phyloP scores from a whole-genome alignment of 2,329 filamentous ascomycete species.

The Talaromyces sp. region DNA sequence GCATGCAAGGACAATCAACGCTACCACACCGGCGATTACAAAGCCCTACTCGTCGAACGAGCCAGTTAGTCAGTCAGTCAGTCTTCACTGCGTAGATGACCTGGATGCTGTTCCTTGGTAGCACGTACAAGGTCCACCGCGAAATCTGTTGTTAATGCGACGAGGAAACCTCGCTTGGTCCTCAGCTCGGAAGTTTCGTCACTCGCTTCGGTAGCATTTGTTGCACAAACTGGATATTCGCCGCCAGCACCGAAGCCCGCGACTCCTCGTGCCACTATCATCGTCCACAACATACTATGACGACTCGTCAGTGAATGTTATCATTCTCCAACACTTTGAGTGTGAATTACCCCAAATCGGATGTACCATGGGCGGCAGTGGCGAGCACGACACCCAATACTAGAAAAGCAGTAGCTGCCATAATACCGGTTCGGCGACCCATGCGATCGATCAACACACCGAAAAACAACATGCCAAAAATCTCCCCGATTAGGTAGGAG shows the following conservation, averaged over 20 bases:
- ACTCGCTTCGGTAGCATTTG: constrained; percentile 48
- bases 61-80: not conserved
- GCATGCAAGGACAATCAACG: constrained; percentile 51
- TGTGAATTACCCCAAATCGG: constrained; percentile 4
- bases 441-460: constrained; percentile 50
- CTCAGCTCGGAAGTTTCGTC: constrained; percentile 48
- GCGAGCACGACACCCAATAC: constrained; percentile 49
- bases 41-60: constrained; percentile 36
- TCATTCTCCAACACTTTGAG: not conserved
- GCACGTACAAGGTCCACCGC: constrained; percentile 41
- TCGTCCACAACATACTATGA: constrained; percentile 35
- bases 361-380: constrained; percentile 44
- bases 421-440: constrained; percentile 48
- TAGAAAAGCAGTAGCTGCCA: constrained; percentile 48
- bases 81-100: not conserved
- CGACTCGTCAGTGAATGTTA: not conserved
- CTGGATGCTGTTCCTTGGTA: not conserved
- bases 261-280: constrained; percentile 44
- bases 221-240: constrained; percentile 54
- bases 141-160: constrained; percentile 54
- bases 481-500: constrained; percentile 55
- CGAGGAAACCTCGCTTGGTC: constrained; percentile 53
- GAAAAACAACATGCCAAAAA: constrained; percentile 55
- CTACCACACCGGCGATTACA: constrained; percentile 49
- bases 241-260: constrained; percentile 44